Percentiles rank a stretch among this genome's conserved stretches.
phyloP scores from a whole-genome alignment of 2,329 filamentous ascomycete species.

The Talaromyces sp. region DNA sequence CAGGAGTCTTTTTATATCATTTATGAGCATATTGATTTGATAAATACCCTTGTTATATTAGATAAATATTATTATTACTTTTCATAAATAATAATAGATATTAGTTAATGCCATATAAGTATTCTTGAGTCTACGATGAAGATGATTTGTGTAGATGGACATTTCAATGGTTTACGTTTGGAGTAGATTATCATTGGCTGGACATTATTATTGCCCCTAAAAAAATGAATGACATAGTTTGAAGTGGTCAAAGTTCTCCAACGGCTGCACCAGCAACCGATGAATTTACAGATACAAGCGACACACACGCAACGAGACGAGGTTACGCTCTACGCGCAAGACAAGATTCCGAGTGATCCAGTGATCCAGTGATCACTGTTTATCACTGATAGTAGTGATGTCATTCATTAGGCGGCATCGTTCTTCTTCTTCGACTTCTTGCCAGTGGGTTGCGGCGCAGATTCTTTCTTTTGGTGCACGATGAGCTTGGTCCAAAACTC shows the following conservation, averaged over 20 bases:
- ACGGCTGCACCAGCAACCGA: not conserved
- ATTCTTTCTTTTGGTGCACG: slow-evolving; percentile 76
- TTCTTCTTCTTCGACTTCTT: slow-evolving; percentile 63
- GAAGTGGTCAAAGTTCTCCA: not conserved
- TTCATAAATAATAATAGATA: not conserved
- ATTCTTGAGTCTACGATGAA: not conserved
- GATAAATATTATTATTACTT: not conserved
- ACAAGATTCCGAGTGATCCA: not conserved
- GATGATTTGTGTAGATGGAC: too few species aligned
- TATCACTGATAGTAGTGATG: not conserved
- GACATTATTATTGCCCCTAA: not conserved
- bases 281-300: not conserved
- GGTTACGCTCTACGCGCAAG: not conserved
- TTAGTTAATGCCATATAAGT: not conserved
- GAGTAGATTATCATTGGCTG: not conserved
- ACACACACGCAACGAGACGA: not conserved
- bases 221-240: not conserved
- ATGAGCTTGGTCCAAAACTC: slow-evolving; percentile 84
- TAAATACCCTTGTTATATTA: not conserved
- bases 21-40: slow-evolving; percentile 1
- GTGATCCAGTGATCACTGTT: too few species aligned
- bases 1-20: not conserved
- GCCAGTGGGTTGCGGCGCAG: slow-evolving; percentile 43
- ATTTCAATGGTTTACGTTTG: not conserved
- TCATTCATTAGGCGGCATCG: slow-evolving; percentile 12